Percentiles rank a stretch among this genome's conserved stretches.
phyloP scores from a whole-genome alignment of 352 stramenopile species.

The Plasmopara muralis region DNA sequence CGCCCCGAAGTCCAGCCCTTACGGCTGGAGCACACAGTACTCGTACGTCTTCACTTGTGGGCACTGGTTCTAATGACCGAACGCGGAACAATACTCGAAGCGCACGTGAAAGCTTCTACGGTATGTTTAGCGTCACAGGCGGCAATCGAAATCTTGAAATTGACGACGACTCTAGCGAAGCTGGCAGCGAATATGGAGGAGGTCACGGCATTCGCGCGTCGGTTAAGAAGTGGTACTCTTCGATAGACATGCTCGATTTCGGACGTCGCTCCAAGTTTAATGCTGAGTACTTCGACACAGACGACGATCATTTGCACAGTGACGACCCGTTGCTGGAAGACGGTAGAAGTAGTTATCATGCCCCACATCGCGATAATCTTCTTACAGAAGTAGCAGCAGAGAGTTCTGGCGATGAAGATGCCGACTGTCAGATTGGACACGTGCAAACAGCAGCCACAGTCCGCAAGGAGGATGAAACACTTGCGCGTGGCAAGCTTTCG shows the following conservation, averaged over 20 bases:
- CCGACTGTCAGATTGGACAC: constrained; percentile 76
- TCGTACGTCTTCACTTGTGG: constrained; percentile 20
- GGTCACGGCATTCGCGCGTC: constrained; percentile 46
- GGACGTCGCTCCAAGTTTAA: constrained; percentile 70
- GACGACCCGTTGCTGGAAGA: constrained; percentile 65
- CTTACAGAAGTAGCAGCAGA: constrained; percentile 23
- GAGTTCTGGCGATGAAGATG: constrained; percentile 29
- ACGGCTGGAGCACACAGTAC: constrained; percentile 13
- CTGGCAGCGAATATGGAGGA: constrained; percentile 42
- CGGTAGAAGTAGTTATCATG: constrained; percentile 35
- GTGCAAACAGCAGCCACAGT: constrained; percentile 77
- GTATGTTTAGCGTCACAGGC: constrained; percentile 23
- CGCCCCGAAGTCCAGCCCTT: constrained; percentile 36
- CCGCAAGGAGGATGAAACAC: constrained; percentile 69
- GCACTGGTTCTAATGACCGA: constrained; percentile 11
- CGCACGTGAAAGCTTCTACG: constrained; percentile 28
- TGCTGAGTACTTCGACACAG: constrained; percentile 68
- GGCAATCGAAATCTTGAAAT: constrained; percentile 22
- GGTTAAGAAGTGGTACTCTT: constrained; percentile 70
- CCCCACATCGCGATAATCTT: constrained; percentile 22
- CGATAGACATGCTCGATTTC: constrained; percentile 63
- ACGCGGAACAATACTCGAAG: constrained; percentile 24
- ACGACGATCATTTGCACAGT: constrained; percentile 38
- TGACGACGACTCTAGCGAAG: constrained; percentile 33
- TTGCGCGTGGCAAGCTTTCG: constrained; percentile 60